These are phyloP conservation scores for Calonectria fujianensis DNA, from an alignment of 2,329 filamentous ascomycete species.

Conservation along the genomic window DNA sequence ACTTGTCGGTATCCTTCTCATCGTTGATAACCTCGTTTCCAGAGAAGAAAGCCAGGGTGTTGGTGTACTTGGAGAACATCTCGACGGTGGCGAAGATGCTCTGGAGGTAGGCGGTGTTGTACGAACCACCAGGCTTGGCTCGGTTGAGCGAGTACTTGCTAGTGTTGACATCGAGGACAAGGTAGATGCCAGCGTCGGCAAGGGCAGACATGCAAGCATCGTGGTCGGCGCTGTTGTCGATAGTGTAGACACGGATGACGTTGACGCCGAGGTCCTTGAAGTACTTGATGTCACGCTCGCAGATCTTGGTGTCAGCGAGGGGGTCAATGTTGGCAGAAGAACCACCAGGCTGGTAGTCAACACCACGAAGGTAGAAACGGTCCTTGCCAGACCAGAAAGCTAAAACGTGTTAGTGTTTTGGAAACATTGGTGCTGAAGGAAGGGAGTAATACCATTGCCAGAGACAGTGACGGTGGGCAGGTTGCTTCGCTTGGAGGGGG, in stretches of 20 bases:
- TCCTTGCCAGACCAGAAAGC: constrained; percentile 73
- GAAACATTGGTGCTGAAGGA: not conserved
- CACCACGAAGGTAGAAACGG: constrained; percentile 76
- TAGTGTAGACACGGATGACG: constrained; percentile 92
- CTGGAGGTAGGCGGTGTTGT: constrained; percentile 90
- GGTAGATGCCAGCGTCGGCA: constrained; percentile 90
- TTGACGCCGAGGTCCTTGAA: constrained; percentile 93
- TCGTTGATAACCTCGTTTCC: constrained; percentile 89
- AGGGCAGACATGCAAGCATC: constrained; percentile 89
- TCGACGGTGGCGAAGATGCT: constrained; percentile 92
- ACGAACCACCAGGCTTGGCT: constrained; percentile 82
- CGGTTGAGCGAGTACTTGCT: constrained; percentile 93
- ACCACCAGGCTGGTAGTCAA: constrained; percentile 79
- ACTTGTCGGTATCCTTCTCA: constrained; percentile 74
- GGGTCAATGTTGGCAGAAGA: constrained; percentile 79
- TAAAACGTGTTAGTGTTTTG: constrained; percentile 52
- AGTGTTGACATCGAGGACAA: constrained; percentile 93
- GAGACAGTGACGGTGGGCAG: constrained; percentile 71
- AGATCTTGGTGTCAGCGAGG: constrained; percentile 81
- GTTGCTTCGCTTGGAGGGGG: constrained; percentile 70
- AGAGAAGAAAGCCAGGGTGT: constrained; percentile 91
- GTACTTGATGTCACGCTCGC: constrained; percentile 86
- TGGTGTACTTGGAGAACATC: constrained; percentile 86
- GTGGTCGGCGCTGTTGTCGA: constrained; percentile 90
- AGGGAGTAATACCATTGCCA: constrained; percentile 70